Conservation (phyloP, 805 yeast genomes). For the Yamadazyma phyllophila region DNA sequence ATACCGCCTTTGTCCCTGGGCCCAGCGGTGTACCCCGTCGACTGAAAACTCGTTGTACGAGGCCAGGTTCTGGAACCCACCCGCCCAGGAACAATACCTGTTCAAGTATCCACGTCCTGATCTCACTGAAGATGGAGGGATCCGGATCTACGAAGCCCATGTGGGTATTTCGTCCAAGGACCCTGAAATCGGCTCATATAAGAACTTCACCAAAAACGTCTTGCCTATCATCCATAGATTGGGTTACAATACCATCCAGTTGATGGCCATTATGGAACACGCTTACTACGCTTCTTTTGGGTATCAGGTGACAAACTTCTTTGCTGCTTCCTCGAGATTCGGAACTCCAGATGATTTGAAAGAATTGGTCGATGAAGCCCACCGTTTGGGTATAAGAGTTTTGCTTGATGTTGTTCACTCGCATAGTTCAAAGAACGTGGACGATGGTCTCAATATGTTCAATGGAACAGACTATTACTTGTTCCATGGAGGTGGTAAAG, state of each 20-base stretch:
- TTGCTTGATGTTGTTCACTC: slow-evolving; percentile 92
- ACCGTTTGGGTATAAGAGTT: slow-evolving; percentile 80
- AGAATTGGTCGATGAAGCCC: slow-evolving; percentile 89
- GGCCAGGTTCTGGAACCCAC: slow-evolving; percentile 92
- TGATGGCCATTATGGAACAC: slow-evolving; percentile 99
- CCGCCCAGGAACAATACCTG: slow-evolving; percentile 39
- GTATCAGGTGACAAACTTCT: slow-evolving; percentile 92
- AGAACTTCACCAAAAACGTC: slow-evolving; percentile 75
- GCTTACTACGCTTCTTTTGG: slow-evolving; percentile 98
- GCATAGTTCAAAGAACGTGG: slow-evolving; percentile 92
- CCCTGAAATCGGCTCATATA: slow-evolving; percentile 78
- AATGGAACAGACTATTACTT: slow-evolving; percentile 96
- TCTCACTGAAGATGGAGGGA: slow-evolving; percentile 37
- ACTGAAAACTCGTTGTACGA: slow-evolving; percentile 62
- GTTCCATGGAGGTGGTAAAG: slow-evolving; percentile 89
- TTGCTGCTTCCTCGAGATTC: slow-evolving; percentile 83
- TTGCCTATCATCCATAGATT: slow-evolving; percentile 81
- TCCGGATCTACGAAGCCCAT: slow-evolving; percentile 92
- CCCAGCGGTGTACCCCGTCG: slow-evolving; percentile 73
- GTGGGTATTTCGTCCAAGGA: slow-evolving; percentile 93
- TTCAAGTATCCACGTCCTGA: slow-evolving; percentile 68
- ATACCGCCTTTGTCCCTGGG: slow-evolving; percentile 90
- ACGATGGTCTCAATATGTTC: slow-evolving; percentile 88
- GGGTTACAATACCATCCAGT: slow-evolving; percentile 90
- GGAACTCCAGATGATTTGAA: slow-evolving; percentile 96